A percentile compares a stretch with the other conserved stretches of the same genome.
These are phyloP conservation scores for Lachnum nothofagi DNA, from an alignment of 2,329 filamentous ascomycete species.

Conservation along the genomic window DNA sequence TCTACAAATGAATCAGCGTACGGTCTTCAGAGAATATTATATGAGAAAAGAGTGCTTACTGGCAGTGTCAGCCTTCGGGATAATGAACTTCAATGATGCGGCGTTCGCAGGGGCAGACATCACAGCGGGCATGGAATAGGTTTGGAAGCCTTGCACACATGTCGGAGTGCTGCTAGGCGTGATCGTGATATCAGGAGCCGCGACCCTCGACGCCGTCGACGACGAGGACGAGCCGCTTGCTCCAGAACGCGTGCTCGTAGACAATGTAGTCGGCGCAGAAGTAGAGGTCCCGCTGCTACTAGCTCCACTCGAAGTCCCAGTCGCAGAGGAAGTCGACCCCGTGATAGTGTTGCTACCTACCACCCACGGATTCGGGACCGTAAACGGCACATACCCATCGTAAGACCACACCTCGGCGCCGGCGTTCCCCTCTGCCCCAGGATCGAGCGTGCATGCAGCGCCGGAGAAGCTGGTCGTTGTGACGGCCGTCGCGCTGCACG, in stretches of 20 bases:
- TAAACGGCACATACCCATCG: not conserved
- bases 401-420: not conserved
- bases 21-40: not conserved
- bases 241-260: not conserved
- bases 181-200: constrained; percentile 1
- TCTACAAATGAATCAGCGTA: not conserved
- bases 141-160: constrained; percentile 5
- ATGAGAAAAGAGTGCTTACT: not conserved
- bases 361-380: not conserved
- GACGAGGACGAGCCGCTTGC: not conserved
- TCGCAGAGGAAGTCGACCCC: not conserved
- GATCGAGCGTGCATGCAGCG: not conserved
- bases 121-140: constrained; percentile 3
- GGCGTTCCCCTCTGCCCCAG: not conserved
- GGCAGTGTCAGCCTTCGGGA: not conserved
- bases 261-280: not conserved
- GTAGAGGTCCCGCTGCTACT: not conserved
- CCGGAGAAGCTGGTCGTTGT: not conserved
- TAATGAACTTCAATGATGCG: constrained; percentile 1
- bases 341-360: not conserved
- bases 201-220: not conserved
- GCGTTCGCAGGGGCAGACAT: constrained; percentile 1
- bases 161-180: not conserved
- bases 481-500: not conserved
- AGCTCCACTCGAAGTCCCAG: not conserved